Conservation (phyloP, 768 basidiomycete species). For the Suillus americanus region DNA sequence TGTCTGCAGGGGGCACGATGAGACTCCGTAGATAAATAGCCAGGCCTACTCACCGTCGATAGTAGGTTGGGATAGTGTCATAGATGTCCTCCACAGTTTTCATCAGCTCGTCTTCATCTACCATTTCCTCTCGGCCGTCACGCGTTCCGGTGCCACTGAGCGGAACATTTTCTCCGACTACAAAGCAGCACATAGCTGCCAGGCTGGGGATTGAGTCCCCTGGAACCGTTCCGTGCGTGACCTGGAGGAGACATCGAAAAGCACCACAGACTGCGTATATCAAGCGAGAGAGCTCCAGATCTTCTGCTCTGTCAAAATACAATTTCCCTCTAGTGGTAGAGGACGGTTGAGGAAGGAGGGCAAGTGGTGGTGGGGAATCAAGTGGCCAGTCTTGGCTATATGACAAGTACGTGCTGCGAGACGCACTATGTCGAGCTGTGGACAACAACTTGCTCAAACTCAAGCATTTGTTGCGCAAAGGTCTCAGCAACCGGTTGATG, state of each 20-base stretch:
- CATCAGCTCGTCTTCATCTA: constrained; percentile 25
- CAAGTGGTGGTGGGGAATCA: constrained; percentile 34
- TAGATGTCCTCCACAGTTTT: constrained; percentile 42
- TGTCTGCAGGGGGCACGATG: constrained; percentile 33
- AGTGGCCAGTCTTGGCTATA: constrained; percentile 18
- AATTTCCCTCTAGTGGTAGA: constrained; percentile 30
- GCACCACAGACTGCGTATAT: constrained; percentile 56
- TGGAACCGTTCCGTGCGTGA: constrained; percentile 25
- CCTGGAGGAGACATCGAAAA: constrained; percentile 50
- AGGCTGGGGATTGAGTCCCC: constrained; percentile 35
- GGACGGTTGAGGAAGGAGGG: constrained; percentile 38
- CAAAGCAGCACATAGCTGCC: constrained; percentile 44
- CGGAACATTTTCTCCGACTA: constrained; percentile 48
- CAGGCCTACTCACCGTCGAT: constrained; percentile 44
- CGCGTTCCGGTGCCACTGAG: constrained; percentile 14
- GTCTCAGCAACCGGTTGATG: constrained; percentile 46
- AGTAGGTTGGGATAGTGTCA: constrained; percentile 50
- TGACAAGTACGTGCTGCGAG: constrained; percentile 4
- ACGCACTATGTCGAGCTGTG: constrained; percentile 11
- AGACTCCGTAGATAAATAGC: background rate
- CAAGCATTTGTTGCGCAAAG: constrained; percentile 47
- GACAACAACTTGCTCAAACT: constrained; percentile 20
- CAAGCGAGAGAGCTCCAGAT: constrained; percentile 43
- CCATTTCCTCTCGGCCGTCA: constrained; percentile 22
- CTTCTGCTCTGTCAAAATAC: constrained; percentile 35